These are phyloP conservation scores for Schizochytrium sp. DNA, from an alignment of 108 stramenopile genomes.

Conservation along the genomic window DNA sequence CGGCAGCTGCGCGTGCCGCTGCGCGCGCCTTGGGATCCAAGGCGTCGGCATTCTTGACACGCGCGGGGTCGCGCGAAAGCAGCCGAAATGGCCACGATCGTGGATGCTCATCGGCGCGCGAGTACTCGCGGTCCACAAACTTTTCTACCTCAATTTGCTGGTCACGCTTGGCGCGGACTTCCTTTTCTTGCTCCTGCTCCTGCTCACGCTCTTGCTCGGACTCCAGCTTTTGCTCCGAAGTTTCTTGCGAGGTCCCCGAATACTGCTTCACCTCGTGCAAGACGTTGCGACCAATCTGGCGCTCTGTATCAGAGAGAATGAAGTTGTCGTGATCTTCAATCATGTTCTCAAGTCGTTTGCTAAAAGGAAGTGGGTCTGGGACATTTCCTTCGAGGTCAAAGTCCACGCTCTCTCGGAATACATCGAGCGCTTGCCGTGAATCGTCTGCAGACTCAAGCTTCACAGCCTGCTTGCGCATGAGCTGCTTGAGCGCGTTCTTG, in stretches of 20 bases:
- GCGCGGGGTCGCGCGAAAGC: neutral
- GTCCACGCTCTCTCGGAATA: slow-evolving; percentile 25
- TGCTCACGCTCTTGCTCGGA: slow-evolving; percentile 32
- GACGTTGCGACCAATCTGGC: neutral
- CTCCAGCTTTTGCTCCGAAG: slow-evolving; percentile 19
- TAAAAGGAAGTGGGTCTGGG: slow-evolving; percentile 19
- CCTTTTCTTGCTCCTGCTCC: slow-evolving; percentile 38
- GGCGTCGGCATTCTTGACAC: neutral
- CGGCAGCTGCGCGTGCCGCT: neutral
- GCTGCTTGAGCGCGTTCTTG: slow-evolving; percentile 10
- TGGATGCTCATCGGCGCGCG: slow-evolving; percentile 30
- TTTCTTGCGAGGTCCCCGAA: neutral
- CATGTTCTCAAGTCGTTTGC: neutral
- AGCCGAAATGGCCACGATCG: slow-evolving; percentile 15
- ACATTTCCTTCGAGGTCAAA: slow-evolving; percentile 23
- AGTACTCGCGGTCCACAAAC: slow-evolving; percentile 28
- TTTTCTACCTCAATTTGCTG: slow-evolving; percentile 26
- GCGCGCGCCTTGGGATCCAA: neutral
- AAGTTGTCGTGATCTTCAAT: slow-evolving; percentile 21
- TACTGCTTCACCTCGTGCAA: neutral
- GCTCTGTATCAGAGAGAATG: neutral
- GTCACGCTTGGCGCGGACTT: slow-evolving; percentile 18
- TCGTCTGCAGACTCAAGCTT: neutral
- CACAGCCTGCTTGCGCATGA: neutral
- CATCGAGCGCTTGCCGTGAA: neutral